Conservation (phyloP, 257 asterid genomes). For the Nicotiana paniculata region DNA sequence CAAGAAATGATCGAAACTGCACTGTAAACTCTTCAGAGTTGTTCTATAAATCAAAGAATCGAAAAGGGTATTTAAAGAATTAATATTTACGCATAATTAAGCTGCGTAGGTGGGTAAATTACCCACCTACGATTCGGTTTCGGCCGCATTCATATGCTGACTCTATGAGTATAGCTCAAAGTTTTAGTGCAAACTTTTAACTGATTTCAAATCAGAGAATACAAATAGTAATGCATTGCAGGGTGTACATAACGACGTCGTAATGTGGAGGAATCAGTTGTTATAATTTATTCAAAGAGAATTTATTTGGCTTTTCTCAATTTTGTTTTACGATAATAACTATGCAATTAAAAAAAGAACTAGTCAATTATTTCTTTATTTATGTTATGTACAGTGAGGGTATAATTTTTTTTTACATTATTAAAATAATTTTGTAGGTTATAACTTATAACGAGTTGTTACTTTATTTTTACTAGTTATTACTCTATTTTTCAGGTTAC, state of each 20-base stretch:
- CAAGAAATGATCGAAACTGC: background rate
- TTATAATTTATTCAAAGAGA: too few species aligned
- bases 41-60: background rate
- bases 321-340: too few species aligned
- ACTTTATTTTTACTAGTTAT: too few species aligned
- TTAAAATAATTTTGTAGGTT: too few species aligned
- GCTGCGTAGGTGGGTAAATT: background rate
- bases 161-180: background rate
- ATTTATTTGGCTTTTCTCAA: too few species aligned
- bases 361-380: too few species aligned
- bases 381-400: too few species aligned
- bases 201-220: background rate
- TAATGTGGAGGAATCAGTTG: background rate
- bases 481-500: too few species aligned
- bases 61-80: background rate
- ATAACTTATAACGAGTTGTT: too few species aligned
- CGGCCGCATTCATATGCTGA: background rate
- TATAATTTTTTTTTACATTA: too few species aligned
- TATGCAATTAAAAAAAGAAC: too few species aligned
- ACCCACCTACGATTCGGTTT: background rate
- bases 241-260: background rate
- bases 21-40: background rate
- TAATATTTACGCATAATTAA: background rate
- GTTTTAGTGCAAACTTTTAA: background rate
- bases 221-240: background rate